A percentile compares a stretch with the other conserved stretches of the same genome.
phyloP scores from a whole-genome alignment of 2,329 filamentous ascomycete genomes.

The Fusarium tupiense region DNA sequence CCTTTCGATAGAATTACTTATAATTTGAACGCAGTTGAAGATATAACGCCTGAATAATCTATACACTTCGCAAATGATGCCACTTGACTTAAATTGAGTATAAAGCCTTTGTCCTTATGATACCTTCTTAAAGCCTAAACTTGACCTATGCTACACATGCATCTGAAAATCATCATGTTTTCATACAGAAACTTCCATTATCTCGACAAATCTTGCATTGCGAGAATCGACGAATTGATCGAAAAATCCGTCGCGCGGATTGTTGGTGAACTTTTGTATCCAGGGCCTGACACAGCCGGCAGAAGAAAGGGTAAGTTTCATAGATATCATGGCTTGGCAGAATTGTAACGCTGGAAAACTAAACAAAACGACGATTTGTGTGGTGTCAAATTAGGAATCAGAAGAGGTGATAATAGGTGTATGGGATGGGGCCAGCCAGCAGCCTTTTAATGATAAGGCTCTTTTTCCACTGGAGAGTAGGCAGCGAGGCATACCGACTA shows the following conservation, averaged over 20 bases:
- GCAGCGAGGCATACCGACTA: not conserved
- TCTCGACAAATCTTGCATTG: not conserved
- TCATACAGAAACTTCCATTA: not conserved
- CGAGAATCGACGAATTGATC: not conserved
- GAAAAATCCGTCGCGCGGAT: not conserved
- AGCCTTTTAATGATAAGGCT: not conserved
- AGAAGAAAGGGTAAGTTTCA: not conserved
- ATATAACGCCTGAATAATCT: no score
- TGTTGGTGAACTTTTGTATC: not conserved
- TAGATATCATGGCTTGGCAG: not conserved
- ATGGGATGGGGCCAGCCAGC: not conserved
- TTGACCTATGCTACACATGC: no score
- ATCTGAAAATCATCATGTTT: no score
- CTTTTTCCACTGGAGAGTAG: not conserved
- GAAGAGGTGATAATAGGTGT: no score
- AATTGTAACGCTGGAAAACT: fast-evolving
- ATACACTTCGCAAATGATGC: no score
- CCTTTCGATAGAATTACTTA: no score
- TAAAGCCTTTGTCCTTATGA: no score
- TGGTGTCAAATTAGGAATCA: fast-evolving
- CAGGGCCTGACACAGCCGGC: not conserved
- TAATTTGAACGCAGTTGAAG: no score
- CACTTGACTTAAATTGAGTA: no score
- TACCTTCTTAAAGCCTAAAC: no score
- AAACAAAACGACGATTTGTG: fast-evolving